A percentile compares a stretch with the other conserved stretches of the same genome.
Evolutionary conservation across 768 basidiomycete genomes (phyloP).

Genomic region (Cystobasidium tubakii): DNA sequence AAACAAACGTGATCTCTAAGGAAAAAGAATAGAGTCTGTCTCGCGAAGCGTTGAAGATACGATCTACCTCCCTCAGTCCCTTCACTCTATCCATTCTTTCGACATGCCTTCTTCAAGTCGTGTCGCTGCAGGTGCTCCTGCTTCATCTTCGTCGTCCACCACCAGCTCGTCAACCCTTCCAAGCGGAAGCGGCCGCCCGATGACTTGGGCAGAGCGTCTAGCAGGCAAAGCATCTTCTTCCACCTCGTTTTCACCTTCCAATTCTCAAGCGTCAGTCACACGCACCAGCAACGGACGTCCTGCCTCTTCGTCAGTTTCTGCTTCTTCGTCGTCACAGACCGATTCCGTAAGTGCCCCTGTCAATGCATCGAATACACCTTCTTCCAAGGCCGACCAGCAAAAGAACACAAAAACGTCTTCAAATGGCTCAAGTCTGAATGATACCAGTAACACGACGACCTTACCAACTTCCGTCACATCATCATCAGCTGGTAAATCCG

Average conservation of each 20-base stretch:
- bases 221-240: slow-evolving; percentile 9
- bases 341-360: neutral
- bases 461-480: neutral
- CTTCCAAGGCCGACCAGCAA: neutral
- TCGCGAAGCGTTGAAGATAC: too few relatives aligned
- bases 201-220: slow-evolving; percentile 28
- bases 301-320: neutral
- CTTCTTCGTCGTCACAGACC: neutral
- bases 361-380: neutral
- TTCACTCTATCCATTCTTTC: neutral
- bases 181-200: slow-evolving; percentile 3
- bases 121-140: neutral
- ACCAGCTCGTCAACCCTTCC: neutral
- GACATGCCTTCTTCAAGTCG: neutral
- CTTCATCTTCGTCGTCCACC: neutral
- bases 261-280: neutral
- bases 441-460: neutral
- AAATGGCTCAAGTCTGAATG: neutral
- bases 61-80: neutral
- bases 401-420: neutral
- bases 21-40: too few relatives aligned
- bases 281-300: neutral
- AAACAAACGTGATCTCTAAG: too few relatives aligned
- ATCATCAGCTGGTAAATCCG: neutral
- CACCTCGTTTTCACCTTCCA: neutral